phyloP scores from a whole-genome alignment of 768 basidiomycete species.

The Boletus eberwhitei region DNA sequence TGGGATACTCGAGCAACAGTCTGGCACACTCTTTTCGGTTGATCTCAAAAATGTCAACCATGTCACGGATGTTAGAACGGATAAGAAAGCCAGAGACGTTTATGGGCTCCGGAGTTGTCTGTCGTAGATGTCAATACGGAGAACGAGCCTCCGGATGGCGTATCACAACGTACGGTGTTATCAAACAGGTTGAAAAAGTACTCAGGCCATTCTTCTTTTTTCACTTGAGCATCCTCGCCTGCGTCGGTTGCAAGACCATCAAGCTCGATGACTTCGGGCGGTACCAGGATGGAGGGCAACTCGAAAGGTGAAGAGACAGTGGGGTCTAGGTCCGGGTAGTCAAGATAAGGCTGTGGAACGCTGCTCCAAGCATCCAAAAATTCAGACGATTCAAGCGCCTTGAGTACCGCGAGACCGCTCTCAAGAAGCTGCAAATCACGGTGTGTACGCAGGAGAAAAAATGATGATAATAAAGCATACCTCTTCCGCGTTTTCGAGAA shows the following conservation, averaged over 20 bases:
- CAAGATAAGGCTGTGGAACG: slow-evolving; percentile 64
- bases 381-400: slow-evolving; percentile 55
- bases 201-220: slow-evolving; percentile 82
- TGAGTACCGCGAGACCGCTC: slow-evolving; percentile 59
- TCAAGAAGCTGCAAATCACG: slow-evolving; percentile 61
- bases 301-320: slow-evolving; percentile 50
- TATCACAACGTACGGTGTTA: slow-evolving; percentile 39
- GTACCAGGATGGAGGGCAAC: slow-evolving; percentile 77
- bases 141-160: background rate
- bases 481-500: slow-evolving; percentile 58
- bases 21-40: slow-evolving; percentile 95
- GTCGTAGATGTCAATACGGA: slow-evolving; percentile 2
- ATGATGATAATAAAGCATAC: slow-evolving; percentile 32
- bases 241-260: slow-evolving; percentile 67
- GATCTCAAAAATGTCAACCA: slow-evolving; percentile 86
- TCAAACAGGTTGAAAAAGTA: slow-evolving; percentile 69
- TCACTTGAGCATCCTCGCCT: slow-evolving; percentile 67
- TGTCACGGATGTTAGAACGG: slow-evolving; percentile 69
- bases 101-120: slow-evolving; percentile 77
- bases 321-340: slow-evolving; percentile 42
- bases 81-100: slow-evolving; percentile 78
- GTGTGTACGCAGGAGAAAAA: background rate
- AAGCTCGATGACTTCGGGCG: slow-evolving; percentile 83
- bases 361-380: slow-evolving; percentile 55
- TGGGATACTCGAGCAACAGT: slow-evolving; percentile 79